Evolutionary conservation across 805 yeast species (phyloP), one percentile per base, ranked within the genome.

Genomic region (Wickerhamomyces rabaulensis): DNA sequence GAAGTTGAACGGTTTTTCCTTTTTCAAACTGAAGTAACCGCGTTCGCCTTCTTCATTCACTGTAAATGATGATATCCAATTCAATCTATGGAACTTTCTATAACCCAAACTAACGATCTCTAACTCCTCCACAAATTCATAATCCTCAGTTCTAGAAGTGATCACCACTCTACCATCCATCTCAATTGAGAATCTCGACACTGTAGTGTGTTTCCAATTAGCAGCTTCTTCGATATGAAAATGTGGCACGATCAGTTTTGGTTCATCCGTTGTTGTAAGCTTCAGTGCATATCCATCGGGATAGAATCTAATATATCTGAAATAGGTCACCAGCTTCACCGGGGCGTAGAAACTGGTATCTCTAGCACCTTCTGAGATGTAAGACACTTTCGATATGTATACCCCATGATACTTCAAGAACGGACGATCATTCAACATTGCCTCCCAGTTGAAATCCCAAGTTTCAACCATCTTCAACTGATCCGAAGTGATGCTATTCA

Each of bases 321-420:
- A 92, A 60, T 92, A 92, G 0, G 97, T 87, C 37, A 92, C 86
- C 61, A 89, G 80, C 54, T 87, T 80, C 19, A 87, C 78, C 2
- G 97, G 97, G 6, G 86, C 74, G 26, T 72, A 70, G 1, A 87
- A 78, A 40, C 82, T 77, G 52, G 79, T 87, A 9, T 80, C 75
- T 43, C 82, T 74, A 3, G 87, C 84, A 33, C 97, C 97, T 57
- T 87, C 89, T 45, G 95, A 76, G 54, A 85, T 78, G 64, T 90
- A 91, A 50, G 86, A 86, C 43, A 91, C 87, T 17, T 83, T 86
- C 56, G 95, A 82, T 20, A 92, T 86, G 56, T 92, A 92, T 17
- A 89, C 74, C 2, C 99, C 99, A 45, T 80, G 72, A 62, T 79
- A 87, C 57, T 92, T 84, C 29, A 91, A 56, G 56, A 83, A 84